A percentile compares a stretch with the other conserved stretches of the same genome.
Conservation (phyloP, 2,329 filamentous ascomycete genomes). For the Colletotrichum nymphaeae region DNA sequence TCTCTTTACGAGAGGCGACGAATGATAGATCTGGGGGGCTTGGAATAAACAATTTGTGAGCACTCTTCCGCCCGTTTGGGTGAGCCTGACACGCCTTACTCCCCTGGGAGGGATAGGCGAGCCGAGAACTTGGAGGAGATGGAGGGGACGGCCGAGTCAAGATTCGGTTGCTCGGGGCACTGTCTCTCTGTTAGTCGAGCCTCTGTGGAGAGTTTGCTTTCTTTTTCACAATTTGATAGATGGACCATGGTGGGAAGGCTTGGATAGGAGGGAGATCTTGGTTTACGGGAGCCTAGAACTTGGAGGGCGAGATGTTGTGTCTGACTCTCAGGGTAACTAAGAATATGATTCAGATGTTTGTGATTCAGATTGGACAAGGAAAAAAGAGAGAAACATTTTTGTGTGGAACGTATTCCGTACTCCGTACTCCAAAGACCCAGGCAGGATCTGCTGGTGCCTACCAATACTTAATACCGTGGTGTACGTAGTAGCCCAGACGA, state of each 20-base stretch:
- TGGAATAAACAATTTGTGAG: background rate
- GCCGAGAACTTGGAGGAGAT: background rate
- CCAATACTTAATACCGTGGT: background rate
- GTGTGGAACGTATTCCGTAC: background rate
- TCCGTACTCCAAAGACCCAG: too few relatives aligned
- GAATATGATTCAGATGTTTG: conserved; percentile 2
- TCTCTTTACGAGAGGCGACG: background rate
- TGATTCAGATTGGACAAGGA: background rate
- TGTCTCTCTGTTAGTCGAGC: background rate
- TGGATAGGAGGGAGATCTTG: background rate
- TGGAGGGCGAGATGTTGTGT: background rate
- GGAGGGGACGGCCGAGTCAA: background rate
- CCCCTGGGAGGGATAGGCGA: background rate
- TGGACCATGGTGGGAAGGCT: background rate
- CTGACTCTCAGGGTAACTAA: background rate
- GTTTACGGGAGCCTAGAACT: background rate
- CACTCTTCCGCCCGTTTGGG: conserved; percentile 2
- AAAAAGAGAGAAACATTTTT: conserved; percentile 4
- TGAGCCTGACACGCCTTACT: background rate
- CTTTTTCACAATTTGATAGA: background rate
- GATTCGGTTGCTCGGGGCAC: background rate
- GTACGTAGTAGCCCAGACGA: too few relatives aligned
- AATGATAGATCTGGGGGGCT: background rate
- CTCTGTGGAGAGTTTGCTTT: background rate
- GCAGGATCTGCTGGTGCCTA: too few relatives aligned